phyloP scores from a whole-genome alignment of 2,329 filamentous ascomycete genomes.

The Chaetomium strumarium region DNA sequence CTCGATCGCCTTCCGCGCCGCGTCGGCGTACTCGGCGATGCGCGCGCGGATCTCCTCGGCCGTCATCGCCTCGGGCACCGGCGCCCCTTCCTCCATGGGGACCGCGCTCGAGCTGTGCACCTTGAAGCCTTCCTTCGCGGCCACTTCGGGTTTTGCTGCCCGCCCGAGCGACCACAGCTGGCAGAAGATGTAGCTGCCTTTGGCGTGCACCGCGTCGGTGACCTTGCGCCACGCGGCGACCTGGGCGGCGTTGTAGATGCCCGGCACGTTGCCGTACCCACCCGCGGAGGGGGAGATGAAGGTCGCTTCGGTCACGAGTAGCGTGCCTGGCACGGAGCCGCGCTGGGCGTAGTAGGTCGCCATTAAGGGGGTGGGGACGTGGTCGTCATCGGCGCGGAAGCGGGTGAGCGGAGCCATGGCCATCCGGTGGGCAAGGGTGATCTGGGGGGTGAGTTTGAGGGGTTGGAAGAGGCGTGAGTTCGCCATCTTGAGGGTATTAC shows the following conservation, averaged over 20 bases:
- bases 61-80: constrained; percentile 39
- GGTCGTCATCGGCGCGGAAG: constrained; percentile 39
- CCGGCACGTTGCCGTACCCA: constrained; percentile 45
- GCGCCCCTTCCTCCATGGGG: constrained; percentile 39
- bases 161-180: constrained; percentile 50
- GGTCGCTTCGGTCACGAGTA: constrained; percentile 44
- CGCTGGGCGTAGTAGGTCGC: constrained; percentile 40
- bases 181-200: constrained; percentile 53
- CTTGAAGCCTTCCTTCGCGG: constrained; percentile 33
- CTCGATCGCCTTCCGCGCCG: constrained; percentile 42
- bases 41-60: constrained; percentile 48
- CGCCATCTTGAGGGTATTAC: constrained; percentile 3
- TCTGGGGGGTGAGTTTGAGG: constrained; percentile 37
- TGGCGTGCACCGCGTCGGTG: constrained; percentile 55
- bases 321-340: constrained; percentile 34
- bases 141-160: constrained; percentile 23
- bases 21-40: constrained; percentile 46
- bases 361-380: constrained; percentile 18
- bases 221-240: constrained; percentile 53
- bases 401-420: constrained; percentile 49
- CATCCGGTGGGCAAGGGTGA: constrained; percentile 46
- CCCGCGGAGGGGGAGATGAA: constrained; percentile 33
- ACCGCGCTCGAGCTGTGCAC: constrained; percentile 37
- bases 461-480: constrained; percentile 36
- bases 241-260: constrained; percentile 50